Base-by-base conservation (phyloP, 176 grass and related monocot species). In the Lolium multiflorum region DNA sequence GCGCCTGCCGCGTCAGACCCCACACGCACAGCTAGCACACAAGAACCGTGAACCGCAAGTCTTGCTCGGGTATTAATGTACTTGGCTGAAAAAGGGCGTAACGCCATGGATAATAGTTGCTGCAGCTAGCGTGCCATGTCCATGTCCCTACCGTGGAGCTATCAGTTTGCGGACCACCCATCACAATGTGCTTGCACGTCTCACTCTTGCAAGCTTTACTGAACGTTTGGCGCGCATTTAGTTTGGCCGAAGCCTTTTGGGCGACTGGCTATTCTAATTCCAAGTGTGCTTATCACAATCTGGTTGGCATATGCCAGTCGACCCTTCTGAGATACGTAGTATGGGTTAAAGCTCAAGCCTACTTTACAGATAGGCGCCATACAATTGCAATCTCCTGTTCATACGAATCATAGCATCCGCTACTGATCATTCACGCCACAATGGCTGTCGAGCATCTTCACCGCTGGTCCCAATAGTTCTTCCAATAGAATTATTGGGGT, bases 21-120 rank as follows among this genome's bases (percentile, higher is more conserved):
- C 68, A 60, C 67, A 17, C 31, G 31, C 31, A 35, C 31, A 35
- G 31, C 31, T 35, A 67, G 10, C 81, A n/a, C 69, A 60, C 54
- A 74, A 63, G 56, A 63, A 63, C 71, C 71, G 54, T 75, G 25
- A 84, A 37, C 70, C 41, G 18, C 55, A 62, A 74, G 82, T n/a
- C 24, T 12, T 15, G 9, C 14, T 49, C 11, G 54, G n/a, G 12
- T 24, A 73, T 75, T 57, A 18, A 8, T 22, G 20, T 1, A 49
- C 44, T 74, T 74, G 4, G n/a, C 43, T 73, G 71, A 75, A 43
- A 6, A 6, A 74, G 22, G 69, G 17, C 38, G 9, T 62, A 84
- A 44, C 25, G 10, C 26, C 47, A 14, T 52, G 10, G 5, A 6
- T 3, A 21, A 60, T 58, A n/a, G 56, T 44, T n/a, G 24, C 44